Evolutionary conservation across 768 basidiomycete genomes (phyloP), one percentile per base, ranked within the genome.

Genomic region (Dioszegia aurantiaca): DNA sequence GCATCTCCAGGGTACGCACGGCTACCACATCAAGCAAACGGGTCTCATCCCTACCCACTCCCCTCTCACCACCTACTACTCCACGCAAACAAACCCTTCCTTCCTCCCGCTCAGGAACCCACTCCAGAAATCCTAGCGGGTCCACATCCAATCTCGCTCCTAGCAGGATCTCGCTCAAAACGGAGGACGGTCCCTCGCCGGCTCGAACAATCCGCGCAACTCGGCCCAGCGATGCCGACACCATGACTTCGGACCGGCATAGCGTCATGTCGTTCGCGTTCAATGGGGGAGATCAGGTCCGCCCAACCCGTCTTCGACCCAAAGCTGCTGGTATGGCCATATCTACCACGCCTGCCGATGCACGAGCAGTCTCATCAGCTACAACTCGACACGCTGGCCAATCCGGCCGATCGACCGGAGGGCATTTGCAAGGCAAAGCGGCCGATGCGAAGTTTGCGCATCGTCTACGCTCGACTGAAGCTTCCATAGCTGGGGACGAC

Each of bases 371-470:
- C 33, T 27, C 14, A 23, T 49, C 30, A 21, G 12, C 54, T 17
- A 11, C 42, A 9, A 3, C 52, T 39, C 19, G 19, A 11, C n/a
- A 37, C 21, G 11, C 31, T n/a, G 4, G 41, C 21, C 33, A 31
- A 23, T 14, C 42, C 23, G 12, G 44, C 88, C 86, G 41, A 24
- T 23, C 52, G 3, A 24, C 37, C 17, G 88, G 65, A 55, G 55
- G 55, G 17, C 47, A 68, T 48, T 49, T 67, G 6, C 33, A 67
- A 6, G 61, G 65, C 16, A 68, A 64, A 46, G 58, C 51, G 4
- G 62, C 62, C 12, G 89, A 91, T 68, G 92, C 91, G 59, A 95
- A 95, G 77, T 94, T 95, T 77, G 92, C 90, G 21, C 84, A 85
- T 40, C 84, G 92, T 17, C 80, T 93, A 36, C 79, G 93, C 44